Conservation (phyloP, 305 asterid species). For the Coffea humblotiana region DNA sequence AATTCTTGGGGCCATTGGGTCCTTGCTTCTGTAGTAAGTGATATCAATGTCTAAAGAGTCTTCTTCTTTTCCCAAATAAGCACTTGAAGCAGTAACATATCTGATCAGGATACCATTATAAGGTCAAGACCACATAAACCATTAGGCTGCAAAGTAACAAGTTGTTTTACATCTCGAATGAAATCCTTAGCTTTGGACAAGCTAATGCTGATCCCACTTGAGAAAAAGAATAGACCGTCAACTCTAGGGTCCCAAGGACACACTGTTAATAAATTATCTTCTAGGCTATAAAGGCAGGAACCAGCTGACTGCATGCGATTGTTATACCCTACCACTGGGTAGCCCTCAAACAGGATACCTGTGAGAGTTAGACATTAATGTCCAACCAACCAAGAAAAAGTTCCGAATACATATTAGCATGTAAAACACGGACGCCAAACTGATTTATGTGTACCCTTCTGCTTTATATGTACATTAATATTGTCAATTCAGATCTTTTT, state of each 20-base stretch:
- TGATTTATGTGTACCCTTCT: no score
- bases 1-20: neutral
- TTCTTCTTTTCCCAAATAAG: slow-evolving; percentile 2
- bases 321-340: slow-evolving; percentile 14
- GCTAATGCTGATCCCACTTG: slow-evolving; percentile 8
- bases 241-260: slow-evolving; percentile 18
- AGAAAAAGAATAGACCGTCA: neutral
- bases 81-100: slow-evolving; percentile 15
- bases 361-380: neutral
- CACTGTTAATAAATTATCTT: slow-evolving; percentile 6
- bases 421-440: no score
- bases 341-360: slow-evolving; percentile 4
- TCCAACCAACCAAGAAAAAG: neutral
- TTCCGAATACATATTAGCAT: no score
- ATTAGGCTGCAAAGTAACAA: slow-evolving; percentile 10
- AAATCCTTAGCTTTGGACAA: slow-evolving; percentile 4
- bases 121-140: slow-evolving; percentile 13
- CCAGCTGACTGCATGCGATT: slow-evolving; percentile 18
- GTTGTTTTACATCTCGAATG: slow-evolving; percentile 10
- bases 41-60: slow-evolving; percentile 13
- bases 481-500: no score
- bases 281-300: slow-evolving; percentile 12
- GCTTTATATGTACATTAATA: no score
- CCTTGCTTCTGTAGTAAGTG: slow-evolving; percentile 16
- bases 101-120: slow-evolving; percentile 13